Base-by-base conservation (phyloP, 148 eudicot genomes). In the Cornus suecica region DNA sequence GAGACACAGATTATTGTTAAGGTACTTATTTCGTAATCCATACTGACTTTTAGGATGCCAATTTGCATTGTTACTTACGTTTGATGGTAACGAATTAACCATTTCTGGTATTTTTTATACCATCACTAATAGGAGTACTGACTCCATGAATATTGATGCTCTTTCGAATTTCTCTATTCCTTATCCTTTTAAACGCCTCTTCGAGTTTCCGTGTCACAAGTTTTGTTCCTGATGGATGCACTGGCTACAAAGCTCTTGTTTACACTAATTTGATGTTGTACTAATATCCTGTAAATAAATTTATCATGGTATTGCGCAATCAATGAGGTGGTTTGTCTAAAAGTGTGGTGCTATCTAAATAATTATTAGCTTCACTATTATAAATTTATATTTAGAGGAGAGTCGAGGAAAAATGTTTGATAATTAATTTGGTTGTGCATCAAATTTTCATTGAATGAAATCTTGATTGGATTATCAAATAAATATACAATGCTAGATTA, bases 1-100 rank as follows among this genome's bases (percentile, higher is more conserved):
- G 91, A 82, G 25, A 87, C 78, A 66, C 82, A 72, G 24, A 79
- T 89, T 26, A 77, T 78, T 78, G 90, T 88, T 26, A 90, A 90
- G 95, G 95, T 88, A 85, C 68, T 68, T 64, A 11, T 23, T 56
- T 42, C 22, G 61, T 31, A 10, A 42, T 37, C 32, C 27, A 37
- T 31, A 23, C 62, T 58, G 2, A 63, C 70, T 78, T 56, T 29
- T 61, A 31, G 31, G 52, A 26, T 26, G 28, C 10, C 14, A 10
- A 11, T 66, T 78, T 54, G 26, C 24, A 58, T 28, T 74, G 23
- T 64, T 48, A 32, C 56, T 29, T 58, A 30, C 37, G 42, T 32
- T 32, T 8, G 37, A 32, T 32, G 37, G 37, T 3, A 32, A 8
- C 4, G 4, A 32, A 32, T 32, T 0, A 32, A 32, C 37, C 37